Percentiles rank a stretch among this genome's conserved stretches.
Evolutionary conservation across 306 rosid genomes (phyloP).

Genomic region (Mucuna pruriens): DNA sequence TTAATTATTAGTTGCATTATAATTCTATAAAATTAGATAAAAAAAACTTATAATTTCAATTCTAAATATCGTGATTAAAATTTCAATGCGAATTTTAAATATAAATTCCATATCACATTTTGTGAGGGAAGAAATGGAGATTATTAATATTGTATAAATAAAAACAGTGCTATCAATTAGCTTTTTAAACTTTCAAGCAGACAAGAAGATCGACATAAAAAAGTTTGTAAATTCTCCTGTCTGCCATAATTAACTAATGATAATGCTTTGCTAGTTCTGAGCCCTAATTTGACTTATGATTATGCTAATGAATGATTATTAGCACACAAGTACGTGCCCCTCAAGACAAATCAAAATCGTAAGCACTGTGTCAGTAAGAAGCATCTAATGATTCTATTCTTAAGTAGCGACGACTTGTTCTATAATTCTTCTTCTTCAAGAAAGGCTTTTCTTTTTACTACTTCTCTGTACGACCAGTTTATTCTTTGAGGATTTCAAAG

Average conservation of each 20-base stretch:
- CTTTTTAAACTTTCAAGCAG: background rate
- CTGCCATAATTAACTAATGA: conserved; percentile 29
- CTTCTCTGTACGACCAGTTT: background rate
- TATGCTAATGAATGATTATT: background rate
- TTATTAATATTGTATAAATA: background rate
- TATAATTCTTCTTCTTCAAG: background rate
- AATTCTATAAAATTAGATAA: background rate
- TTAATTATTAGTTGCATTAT: background rate
- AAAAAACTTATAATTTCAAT: background rate
- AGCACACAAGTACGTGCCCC: background rate
- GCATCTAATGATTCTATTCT: background rate
- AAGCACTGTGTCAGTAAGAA: background rate
- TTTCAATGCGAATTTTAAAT: background rate
- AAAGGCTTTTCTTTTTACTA: background rate
- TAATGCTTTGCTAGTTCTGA: background rate
- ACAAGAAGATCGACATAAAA: conserved; percentile 18
- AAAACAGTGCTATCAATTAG: background rate
- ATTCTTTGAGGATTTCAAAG: background rate
- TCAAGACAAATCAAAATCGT: background rate
- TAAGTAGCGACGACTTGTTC: background rate
- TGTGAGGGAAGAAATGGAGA: background rate
- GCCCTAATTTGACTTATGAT: background rate
- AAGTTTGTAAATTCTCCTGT: conserved; percentile 1
- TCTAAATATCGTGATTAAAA: background rate
- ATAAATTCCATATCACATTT: background rate